Evolutionary conservation across 2,329 filamentous ascomycete genomes (phyloP), one percentile per base, ranked within the genome.

Genomic region (Penicillium sp.): DNA sequence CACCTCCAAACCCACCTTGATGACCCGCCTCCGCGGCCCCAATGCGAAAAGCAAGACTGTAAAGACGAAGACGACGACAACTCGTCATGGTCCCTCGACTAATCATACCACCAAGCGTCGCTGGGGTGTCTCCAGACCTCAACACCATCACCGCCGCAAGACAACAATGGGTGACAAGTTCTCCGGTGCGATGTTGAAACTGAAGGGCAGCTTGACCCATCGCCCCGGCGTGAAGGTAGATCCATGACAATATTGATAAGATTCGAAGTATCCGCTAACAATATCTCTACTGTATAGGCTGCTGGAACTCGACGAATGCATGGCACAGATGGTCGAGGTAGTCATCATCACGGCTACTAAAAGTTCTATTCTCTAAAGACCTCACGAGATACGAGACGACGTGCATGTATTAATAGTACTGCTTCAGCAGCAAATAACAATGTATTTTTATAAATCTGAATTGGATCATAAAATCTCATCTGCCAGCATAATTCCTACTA

Each of bases 101-200:
- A 46, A 77, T 71, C 46, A 76, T 71, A 54, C 79, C 76, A 51
- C 46, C 13, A 51, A 49, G 16, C 52, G 53, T 45, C 44, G 19
- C 46, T 44, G 40, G 40, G 47, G 44, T 23, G 31, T 3, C 16
- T 10, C 43, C 33, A 40, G 18, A 54, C 72, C 59, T 14, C 82
- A 85, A 57, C 86, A 88, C 69, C 88, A 90, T 50, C 83, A 84
- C 70, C 85, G 89, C 67, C 42, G 42, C 10, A 84, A 87, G 65
- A 81, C 84, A 3, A 84, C 81, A 34, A 77, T 92, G 61, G 87
- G 87, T 43, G 90, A 93, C 77, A 93, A 92, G 75, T 81, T 93
- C 63, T 87, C 83, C 46, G 90, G 90, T 16, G 89, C 89, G 0
- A 77, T 93, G 71, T 80, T 90, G 77, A 90, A 84, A 77, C 73